A percentile compares a stretch with the other conserved stretches of the same genome.
These are phyloP conservation scores for Penicillium herquei DNA, from an alignment of 495 filamentous ascomycete genomes.

Conservation along the genomic window DNA sequence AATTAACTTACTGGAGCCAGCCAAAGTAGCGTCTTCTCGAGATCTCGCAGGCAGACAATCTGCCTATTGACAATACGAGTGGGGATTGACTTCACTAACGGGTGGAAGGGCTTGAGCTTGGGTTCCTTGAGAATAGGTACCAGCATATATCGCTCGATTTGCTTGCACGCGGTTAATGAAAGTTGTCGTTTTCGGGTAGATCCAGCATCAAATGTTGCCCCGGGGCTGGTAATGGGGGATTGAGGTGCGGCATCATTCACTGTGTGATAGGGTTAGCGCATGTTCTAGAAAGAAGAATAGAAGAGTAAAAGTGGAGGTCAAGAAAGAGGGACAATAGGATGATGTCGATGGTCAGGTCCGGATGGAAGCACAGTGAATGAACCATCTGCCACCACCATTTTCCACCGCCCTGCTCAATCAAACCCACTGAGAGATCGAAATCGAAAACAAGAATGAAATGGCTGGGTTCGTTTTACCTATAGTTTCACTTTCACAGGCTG, in stretches of 20 bases:
- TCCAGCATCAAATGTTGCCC: constrained; percentile 24
- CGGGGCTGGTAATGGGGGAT: constrained; percentile 16
- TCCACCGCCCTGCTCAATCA: too few relatives aligned
- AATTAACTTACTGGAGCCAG: constrained; percentile 80
- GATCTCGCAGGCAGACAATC: constrained; percentile 80
- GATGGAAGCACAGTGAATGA: too few relatives aligned
- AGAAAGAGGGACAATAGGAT: too few relatives aligned
- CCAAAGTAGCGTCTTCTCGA: constrained; percentile 86
- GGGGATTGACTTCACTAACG: constrained; percentile 71
- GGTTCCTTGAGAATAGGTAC: constrained; percentile 54
- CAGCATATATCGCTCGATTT: constrained; percentile 58
- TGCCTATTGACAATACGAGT: constrained; percentile 73
- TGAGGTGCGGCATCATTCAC: background rate
- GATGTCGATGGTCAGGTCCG: too few relatives aligned
- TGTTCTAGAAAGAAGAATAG: background rate
- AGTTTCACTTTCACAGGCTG: constrained; percentile 3
- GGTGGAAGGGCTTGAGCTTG: constrained; percentile 71
- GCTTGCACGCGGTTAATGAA: constrained; percentile 47
- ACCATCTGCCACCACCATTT: too few relatives aligned
- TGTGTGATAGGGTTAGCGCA: too few relatives aligned
- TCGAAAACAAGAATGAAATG: background rate
- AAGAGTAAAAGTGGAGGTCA: too few relatives aligned
- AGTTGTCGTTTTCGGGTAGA: constrained; percentile 41
- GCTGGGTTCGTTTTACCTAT: background rate
- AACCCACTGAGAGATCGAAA: too few relatives aligned